Evolutionary conservation across 2,329 filamentous ascomycete genomes (phyloP), one percentile per base, ranked within the genome.

Genomic region (Juglanconis juglandina): DNA sequence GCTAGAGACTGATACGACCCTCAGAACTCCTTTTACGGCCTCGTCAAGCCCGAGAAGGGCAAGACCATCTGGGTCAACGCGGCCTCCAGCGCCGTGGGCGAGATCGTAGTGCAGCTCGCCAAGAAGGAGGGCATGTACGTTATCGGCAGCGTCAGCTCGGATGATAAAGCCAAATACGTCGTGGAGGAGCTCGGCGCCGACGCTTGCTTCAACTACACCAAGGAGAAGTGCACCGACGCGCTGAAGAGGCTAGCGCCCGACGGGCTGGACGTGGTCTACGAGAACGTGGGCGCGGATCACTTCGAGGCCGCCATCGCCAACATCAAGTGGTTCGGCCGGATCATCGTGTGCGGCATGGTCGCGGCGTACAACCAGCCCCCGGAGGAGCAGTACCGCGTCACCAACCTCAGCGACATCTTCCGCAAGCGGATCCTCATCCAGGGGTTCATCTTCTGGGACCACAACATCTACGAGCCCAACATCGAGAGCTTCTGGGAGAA

Each of bases 121-220:
- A 92, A 91, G 78, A 87, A 87, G 68, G 87, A 91, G 69, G 90
- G 90, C 1, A 76, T 93, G 51, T 85, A 73, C 47, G 89, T 92
- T 59, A 87, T 92, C 67, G 90, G 89, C 41, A 89, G 86, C 58
- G 90, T 90, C 14, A 89, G 90, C 17, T 84, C 85, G n/a, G 87
- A 92, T 69, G 84, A 88, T 70, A 92, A 93, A 77, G 77, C 90
- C 51, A 81, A 89, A 4, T 92, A 83, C 74, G 89, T 92, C 71
- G 78, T 73, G 59, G 85, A 88, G 58, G 86, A 89, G 53, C 81
- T 92, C 39, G 80, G 81, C 33, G 92, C 92, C 70, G 87, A 92
- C 68, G 82, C 73, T 24, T 89, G 87, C 14, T 92, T 92, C 78
- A 92, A 92, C 78, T 92, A 92, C 79, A 91, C 91, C 81, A 90